Base-by-base conservation (phyloP, 306 rosid genomes). In the Cicer chorassanicum region DNA sequence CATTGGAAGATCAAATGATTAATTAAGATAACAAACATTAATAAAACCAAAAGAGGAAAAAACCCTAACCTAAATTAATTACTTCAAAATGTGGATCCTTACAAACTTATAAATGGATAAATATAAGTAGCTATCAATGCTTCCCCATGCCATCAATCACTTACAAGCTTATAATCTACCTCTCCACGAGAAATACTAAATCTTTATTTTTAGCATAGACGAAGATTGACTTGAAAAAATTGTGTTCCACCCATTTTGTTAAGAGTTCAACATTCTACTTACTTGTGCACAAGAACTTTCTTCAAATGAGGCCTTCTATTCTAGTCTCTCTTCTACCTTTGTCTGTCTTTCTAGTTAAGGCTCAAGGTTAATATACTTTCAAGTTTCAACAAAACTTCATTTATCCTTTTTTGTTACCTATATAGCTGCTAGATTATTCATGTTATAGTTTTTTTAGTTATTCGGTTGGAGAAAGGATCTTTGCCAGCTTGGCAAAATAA, bases 401-500 rank as follows among this genome's bases (percentile, higher is more conserved):
- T 49, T 34, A 49, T 38, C 36, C 34, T 48, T 59, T 13, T 53
- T 13, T 64, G 57, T n/a, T n/a, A 19, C n/a, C 0, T 36, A 13
- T 12, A 54, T 12, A 11, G 60, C 44, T 39, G 11, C 34, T 38
- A 13, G 45, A 53, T 68, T 65, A 64, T 41, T 78, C 43, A 42
- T 29, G 29, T 13, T 55, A 7, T 73, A 5, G 40, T 19, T n/a
- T 78, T 29, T 89, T 76, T 48, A 88, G 97, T 96, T 63, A 79
- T 89, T 70, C 88, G 90, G 77, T 74, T 83, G 89, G 90, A 80
- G 50, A 86, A 85, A 72, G 83, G 80, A 43, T 72, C 77, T 65
- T 67, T 53, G 38, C 78, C 45, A 29, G 68, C 69, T 42, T 50
- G 6, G 42, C 86, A 78, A 59, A 78, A 49, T 4, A 80, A 83